Base-by-base conservation (phyloP, 2,329 filamentous ascomycete genomes). In the Neocatenulostroma microsporum region DNA sequence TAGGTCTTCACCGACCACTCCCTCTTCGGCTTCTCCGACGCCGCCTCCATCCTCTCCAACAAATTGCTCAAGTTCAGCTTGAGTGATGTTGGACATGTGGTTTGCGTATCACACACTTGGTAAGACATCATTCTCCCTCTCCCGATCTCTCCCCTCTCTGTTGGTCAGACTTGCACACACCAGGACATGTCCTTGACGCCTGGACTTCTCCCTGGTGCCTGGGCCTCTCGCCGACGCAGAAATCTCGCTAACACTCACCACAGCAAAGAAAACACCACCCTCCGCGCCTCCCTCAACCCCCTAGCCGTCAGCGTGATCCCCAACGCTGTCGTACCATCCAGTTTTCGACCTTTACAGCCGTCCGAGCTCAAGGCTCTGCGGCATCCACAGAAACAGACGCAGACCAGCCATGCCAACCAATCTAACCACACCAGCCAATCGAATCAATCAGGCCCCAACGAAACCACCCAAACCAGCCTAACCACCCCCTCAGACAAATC, bases 41-140 rank as follows among this genome's bases (percentile, higher is more conserved):
- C 91, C 1, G 86, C 78, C 1, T 96, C 89, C 48, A 98, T 98
- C 46, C 69, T 98, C 41, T 93, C 89, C 21, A 98, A 98, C 60
- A 98, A 98, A 66, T 69, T 98, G 25, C 72, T 98, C 38, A 98
- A 98, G 60, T 98, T 98, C 56, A 89, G 79, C 0, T 61, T 98
- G 46, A 96, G 89, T 59, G 91, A 98, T 57, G 88, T 98, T 11
- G 91, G 96, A 56, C 91, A 98, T 70, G 88, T 93, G 44, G 94
- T 98, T 30, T 98, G 91, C 55, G 91, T 98, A 53, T 95, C 87
- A 63, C 88, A 98, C 68, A 98, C 91, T 25, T 95, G 89, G 87
- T 91, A 67, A n/a, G 50, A n/a, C n/a, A n/a, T n/a, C n/a, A n/a
- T n/a, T n/a, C n/a, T n/a, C n/a, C n/a, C n/a, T n/a, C n/a, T n/a